A percentile compares a stretch with the other conserved stretches of the same genome.
Conservation (phyloP, 805 yeast species). For the Starmera amethionina region DNA sequence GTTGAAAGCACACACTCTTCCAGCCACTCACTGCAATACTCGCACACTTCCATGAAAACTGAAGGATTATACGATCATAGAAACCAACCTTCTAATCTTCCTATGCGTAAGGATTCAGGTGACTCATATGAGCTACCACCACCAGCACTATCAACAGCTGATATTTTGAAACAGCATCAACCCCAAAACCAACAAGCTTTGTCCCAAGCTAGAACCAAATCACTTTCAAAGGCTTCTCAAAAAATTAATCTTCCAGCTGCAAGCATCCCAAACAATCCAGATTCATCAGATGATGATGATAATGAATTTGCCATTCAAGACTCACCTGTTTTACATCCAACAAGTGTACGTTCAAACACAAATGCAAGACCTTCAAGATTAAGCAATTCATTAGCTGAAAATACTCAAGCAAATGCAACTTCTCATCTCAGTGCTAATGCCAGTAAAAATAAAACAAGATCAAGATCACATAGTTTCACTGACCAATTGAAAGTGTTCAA, state of each 20-base stretch:
- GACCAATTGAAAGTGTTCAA: slow-evolving; percentile 31
- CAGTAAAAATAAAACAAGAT: slow-evolving; percentile 1
- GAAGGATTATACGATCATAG: slow-evolving; percentile 39
- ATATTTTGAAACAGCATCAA: too few relatives aligned
- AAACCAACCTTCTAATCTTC: slow-evolving; percentile 33
- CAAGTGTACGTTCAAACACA: slow-evolving; percentile 1
- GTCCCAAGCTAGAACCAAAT: too few relatives aligned
- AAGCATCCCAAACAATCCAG: too few relatives aligned
- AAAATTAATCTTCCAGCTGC: too few relatives aligned
- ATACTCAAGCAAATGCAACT: not conserved
- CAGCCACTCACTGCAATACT: slow-evolving; percentile 6
- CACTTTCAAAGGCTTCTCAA: too few relatives aligned
- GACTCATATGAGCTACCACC: slow-evolving; percentile 13
- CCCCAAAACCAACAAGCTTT: too few relatives aligned
- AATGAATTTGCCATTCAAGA: slow-evolving; percentile 12
- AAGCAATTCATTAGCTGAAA: slow-evolving; percentile 1
- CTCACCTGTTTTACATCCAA: slow-evolving; percentile 2
- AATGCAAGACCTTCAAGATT: slow-evolving; percentile 8
- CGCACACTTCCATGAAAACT: slow-evolving; percentile 28
- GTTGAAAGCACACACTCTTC: slow-evolving; percentile 16
- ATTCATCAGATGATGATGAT: not conserved
- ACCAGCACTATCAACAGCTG: slow-evolving; percentile 9
- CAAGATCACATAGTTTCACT: slow-evolving; percentile 31
- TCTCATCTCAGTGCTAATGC: not conserved
- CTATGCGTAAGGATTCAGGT: slow-evolving; percentile 21